Conservation (phyloP, 495 filamentous ascomycete genomes). For the Penicillium chermesinum region DNA sequence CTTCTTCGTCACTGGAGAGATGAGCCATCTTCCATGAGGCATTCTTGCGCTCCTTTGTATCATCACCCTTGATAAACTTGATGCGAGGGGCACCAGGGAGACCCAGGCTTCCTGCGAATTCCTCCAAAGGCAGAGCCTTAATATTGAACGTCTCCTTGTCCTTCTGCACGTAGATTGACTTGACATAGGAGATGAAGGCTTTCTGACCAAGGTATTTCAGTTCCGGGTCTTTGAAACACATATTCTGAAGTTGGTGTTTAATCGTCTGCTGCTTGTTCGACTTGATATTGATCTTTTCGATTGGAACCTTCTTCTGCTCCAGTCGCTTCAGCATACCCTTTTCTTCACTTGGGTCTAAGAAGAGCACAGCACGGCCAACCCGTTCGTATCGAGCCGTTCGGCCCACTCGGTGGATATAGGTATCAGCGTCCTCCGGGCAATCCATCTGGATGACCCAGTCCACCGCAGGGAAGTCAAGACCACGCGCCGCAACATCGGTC, state of each 20-base stretch:
- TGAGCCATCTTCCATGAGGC: constrained; percentile 57
- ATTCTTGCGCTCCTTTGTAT: constrained; percentile 83
- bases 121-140: constrained; percentile 73
- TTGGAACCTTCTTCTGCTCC: constrained; percentile 79
- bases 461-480: constrained; percentile 92
- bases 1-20: constrained; percentile 46
- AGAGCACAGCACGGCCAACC: constrained; percentile 80
- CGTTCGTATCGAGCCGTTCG: constrained; percentile 91
- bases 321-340: constrained; percentile 75
- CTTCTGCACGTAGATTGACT: constrained; percentile 78
- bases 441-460: constrained; percentile 97
- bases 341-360: constrained; percentile 89
- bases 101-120: constrained; percentile 77
- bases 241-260: constrained; percentile 75
- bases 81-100: constrained; percentile 87
- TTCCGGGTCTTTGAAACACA: constrained; percentile 93
- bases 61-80: constrained; percentile 83
- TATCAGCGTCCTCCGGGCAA: constrained; percentile 93
- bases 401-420: constrained; percentile 95
- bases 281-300: constrained; percentile 77
- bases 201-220: constrained; percentile 95
- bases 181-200: constrained; percentile 83
- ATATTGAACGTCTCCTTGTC: constrained; percentile 90
- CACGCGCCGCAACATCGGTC: constrained; percentile 89
- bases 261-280: constrained; percentile 86